Conservation (phyloP, 805 yeast species). For the Hanseniaspora hatyaiensis region DNA sequence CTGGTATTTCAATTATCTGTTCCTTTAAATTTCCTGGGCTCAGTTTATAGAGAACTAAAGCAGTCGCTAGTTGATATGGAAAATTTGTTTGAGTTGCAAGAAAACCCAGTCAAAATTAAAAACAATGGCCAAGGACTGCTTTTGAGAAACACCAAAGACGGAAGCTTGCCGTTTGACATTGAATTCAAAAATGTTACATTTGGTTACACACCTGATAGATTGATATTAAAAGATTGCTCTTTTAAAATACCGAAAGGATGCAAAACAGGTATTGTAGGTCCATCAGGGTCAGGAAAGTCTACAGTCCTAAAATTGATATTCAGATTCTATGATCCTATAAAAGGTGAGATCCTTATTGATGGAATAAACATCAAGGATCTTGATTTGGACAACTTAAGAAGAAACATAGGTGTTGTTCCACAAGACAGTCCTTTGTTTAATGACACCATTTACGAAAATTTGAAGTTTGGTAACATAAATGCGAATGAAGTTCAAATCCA, state of each 20-base stretch:
- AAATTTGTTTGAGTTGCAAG: slow-evolving; percentile 74
- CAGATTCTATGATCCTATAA: slow-evolving; percentile 73
- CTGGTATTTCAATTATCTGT: slow-evolving; percentile 91
- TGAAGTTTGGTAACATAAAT: slow-evolving; percentile 67
- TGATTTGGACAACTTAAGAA: slow-evolving; percentile 62
- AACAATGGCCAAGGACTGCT: slow-evolving; percentile 54
- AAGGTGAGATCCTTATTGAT: slow-evolving; percentile 71
- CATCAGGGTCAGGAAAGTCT: slow-evolving; percentile 92
- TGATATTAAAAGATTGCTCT: slow-evolving; percentile 66
- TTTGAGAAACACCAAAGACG: slow-evolving; percentile 25
- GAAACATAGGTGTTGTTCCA: slow-evolving; percentile 81
- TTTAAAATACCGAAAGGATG: slow-evolving; percentile 84
- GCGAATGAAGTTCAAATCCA: slow-evolving; percentile 65
- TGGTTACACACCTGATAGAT: slow-evolving; percentile 82
- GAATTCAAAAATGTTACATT: slow-evolving; percentile 82
- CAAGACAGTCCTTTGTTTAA: slow-evolving; percentile 95
- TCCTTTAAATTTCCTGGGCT: slow-evolving; percentile 86
- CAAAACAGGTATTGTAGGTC: slow-evolving; percentile 90
- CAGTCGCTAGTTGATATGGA: slow-evolving; percentile 95
- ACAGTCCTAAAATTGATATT: slow-evolving; percentile 74
- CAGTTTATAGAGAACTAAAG: slow-evolving; percentile 87
- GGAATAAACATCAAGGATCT: slow-evolving; percentile 76
- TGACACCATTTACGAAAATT: slow-evolving; percentile 77
- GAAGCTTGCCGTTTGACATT: slow-evolving; percentile 54
- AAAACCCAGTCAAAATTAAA: slow-evolving; percentile 53